phyloP scores from a whole-genome alignment of 371 early-diverging fungal genomes.

The Haplosporangium sp. region DNA sequence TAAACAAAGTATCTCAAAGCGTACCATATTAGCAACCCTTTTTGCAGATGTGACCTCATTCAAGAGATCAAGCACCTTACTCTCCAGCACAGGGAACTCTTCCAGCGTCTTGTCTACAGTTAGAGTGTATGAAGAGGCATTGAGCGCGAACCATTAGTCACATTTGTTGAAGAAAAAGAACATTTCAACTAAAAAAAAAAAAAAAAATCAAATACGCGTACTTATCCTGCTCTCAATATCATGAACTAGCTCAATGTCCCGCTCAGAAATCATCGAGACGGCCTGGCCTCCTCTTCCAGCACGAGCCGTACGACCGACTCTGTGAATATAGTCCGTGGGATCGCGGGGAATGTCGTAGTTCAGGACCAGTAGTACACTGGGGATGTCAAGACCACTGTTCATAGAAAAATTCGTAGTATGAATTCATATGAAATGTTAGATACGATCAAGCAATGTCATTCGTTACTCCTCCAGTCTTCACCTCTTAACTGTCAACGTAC shows the following conservation, averaged over 20 bases:
- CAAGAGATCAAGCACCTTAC: conserved; percentile 81
- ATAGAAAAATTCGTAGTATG: background rate
- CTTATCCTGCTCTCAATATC: conserved; percentile 88
- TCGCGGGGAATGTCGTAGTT: conserved; percentile 99
- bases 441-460: background rate
- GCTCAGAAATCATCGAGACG: conserved; percentile 92
- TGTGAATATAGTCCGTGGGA: conserved; percentile 97
- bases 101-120: conserved; percentile 81
- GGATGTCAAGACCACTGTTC: conserved; percentile 97
- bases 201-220: conserved; percentile 37
- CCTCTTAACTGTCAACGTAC: conserved; percentile 54
- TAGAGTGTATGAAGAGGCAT: background rate
- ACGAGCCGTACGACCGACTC: conserved; percentile 99
- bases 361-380: conserved; percentile 93
- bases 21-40: conserved; percentile 88
- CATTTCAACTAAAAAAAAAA: background rate
- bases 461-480: background rate
- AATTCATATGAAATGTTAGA: background rate
- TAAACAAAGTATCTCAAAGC: background rate
- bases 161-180: background rate
- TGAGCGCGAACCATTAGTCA: background rate
- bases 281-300: conserved; percentile 94
- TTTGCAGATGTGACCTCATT: conserved; percentile 90
- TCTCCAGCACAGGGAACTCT: conserved; percentile 81
- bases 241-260: conserved; percentile 89